Evolutionary conservation across 2,329 filamentous ascomycete species (phyloP), one percentile per base, ranked within the genome.

Genomic region (Fusarium anthophilum): DNA sequence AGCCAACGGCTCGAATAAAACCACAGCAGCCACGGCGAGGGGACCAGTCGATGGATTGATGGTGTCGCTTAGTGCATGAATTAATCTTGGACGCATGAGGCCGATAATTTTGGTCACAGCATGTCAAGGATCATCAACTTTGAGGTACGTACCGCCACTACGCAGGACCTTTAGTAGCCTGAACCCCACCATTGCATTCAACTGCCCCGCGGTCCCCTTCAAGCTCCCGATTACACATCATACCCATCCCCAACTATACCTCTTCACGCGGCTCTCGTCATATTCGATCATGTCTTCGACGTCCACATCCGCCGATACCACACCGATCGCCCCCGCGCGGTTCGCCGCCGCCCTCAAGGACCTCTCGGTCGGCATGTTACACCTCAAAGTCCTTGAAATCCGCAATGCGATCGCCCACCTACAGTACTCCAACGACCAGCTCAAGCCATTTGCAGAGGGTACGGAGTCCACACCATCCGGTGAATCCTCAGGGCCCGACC

Each of bases 351-450:
- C 93, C 30, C 87, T 95, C 74, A 85, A 87, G 74, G 89, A 91
- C 69, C 90, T 95, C 63, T 89, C 92, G 45, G 81, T 91, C 74
- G 87, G 88, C 71, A 88, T 88, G 65, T 90, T 95, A 12, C 91
- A 93, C 82, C 87, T 92, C 82, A 95, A 95, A 83, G 89, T 92
- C 67, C 89, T 92, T 79, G 93, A 95, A 81, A 87, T 95, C 70
- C 90, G 89, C 80, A 95, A 94, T 87, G 90, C 87, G 76, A 91
- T 95, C 79, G 87, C 88, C 30, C 92, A 95, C 82, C 90, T 95
- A 32, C 88, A 91, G 78, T 91, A 91, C 81, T 93, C 91, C 72
- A 95, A 95, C 83, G 87, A 88, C 72, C 90, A 95, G 81, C 90
- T 95, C 66, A 86, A 87, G 63, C 92, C 92, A 39, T 94, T 90